phyloP scores from a whole-genome alignment of 768 basidiomycete genomes.

The Rhizopogon salebrosus region DNA sequence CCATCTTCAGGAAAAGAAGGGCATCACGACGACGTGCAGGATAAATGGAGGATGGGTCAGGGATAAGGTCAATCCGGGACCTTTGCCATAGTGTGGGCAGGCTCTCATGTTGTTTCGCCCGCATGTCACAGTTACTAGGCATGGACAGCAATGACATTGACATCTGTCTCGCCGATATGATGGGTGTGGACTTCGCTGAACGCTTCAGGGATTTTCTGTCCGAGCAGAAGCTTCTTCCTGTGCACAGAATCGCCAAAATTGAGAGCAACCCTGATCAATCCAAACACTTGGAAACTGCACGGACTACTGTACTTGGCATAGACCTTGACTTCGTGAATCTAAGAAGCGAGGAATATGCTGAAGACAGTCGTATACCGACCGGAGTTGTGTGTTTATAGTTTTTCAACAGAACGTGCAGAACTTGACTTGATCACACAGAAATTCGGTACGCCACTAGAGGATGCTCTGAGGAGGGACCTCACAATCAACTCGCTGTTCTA shows the following conservation, averaged over 20 bases:
- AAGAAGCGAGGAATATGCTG: slow-evolving; percentile 86
- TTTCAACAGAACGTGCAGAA: background rate
- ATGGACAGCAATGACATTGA: slow-evolving; percentile 88
- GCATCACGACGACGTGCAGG: slow-evolving; percentile 63
- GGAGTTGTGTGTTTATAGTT: slow-evolving; percentile 56
- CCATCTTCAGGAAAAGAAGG: slow-evolving; percentile 46
- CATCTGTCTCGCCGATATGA: slow-evolving; percentile 83
- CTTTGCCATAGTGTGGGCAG: background rate
- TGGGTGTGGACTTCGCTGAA: slow-evolving; percentile 85
- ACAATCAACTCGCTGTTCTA: slow-evolving; percentile 97
- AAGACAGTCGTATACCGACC: slow-evolving; percentile 83
- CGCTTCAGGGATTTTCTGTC: slow-evolving; percentile 58
- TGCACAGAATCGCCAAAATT: slow-evolving; percentile 68
- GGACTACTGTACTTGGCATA: slow-evolving; percentile 70
- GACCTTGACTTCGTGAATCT: slow-evolving; percentile 94
- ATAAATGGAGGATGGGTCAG: slow-evolving; percentile 99
- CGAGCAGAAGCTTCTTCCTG: slow-evolving; percentile 23
- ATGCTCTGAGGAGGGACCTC: slow-evolving; percentile 85
- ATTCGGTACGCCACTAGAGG: slow-evolving; percentile 89
- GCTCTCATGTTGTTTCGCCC: slow-evolving; percentile 10
- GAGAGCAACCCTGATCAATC: slow-evolving; percentile 95
- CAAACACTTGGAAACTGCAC: slow-evolving; percentile 96
- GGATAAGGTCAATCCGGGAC: slow-evolving; percentile 71
- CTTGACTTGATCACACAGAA: slow-evolving; percentile 39
- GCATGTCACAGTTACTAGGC: slow-evolving; percentile 60